These are phyloP conservation scores for Chaetothyriales sp. DNA, from an alignment of 2,329 filamentous ascomycete genomes.

Conservation along the genomic window DNA sequence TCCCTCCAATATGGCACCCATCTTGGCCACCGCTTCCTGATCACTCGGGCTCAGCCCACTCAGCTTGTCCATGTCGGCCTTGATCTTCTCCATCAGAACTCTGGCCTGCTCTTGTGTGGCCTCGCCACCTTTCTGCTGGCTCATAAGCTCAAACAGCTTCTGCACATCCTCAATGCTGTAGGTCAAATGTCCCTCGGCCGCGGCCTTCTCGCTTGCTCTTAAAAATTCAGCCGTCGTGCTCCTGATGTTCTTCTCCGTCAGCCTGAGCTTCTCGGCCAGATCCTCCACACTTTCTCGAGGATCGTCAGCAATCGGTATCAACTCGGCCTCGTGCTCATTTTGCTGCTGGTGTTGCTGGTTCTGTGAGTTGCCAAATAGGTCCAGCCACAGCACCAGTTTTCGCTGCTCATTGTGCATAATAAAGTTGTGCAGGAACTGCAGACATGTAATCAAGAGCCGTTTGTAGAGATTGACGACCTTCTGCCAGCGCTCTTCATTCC, in stretches of 20 bases:
- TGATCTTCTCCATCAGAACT: constrained; percentile 33
- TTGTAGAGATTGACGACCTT: constrained; percentile 51
- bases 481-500: constrained; percentile 51
- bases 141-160: constrained; percentile 19
- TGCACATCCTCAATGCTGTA: constrained; percentile 19
- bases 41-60: constrained; percentile 14
- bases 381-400: constrained; percentile 50
- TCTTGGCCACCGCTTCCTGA: constrained; percentile 21
- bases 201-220: neutral
- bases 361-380: constrained; percentile 45
- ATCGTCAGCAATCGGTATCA: neutral
- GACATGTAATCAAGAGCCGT: constrained; percentile 47
- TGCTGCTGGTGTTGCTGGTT: neutral
- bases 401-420: constrained; percentile 50
- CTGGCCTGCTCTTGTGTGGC: constrained; percentile 29
- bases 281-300: neutral
- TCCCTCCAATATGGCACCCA: constrained; percentile 15
- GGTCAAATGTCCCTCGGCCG: constrained; percentile 11
- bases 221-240: neutral
- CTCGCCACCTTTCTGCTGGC: constrained; percentile 13
- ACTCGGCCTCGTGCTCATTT: constrained; percentile 2
- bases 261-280: neutral
- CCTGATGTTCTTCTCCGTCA: neutral
- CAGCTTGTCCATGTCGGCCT: constrained; percentile 34
- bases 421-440: constrained; percentile 53